Percentiles rank a stretch among this genome's conserved stretches.
These are phyloP conservation scores for Aurifilum marmelostoma DNA, from an alignment of 2,329 filamentous ascomycete species.

Conservation along the genomic window DNA sequence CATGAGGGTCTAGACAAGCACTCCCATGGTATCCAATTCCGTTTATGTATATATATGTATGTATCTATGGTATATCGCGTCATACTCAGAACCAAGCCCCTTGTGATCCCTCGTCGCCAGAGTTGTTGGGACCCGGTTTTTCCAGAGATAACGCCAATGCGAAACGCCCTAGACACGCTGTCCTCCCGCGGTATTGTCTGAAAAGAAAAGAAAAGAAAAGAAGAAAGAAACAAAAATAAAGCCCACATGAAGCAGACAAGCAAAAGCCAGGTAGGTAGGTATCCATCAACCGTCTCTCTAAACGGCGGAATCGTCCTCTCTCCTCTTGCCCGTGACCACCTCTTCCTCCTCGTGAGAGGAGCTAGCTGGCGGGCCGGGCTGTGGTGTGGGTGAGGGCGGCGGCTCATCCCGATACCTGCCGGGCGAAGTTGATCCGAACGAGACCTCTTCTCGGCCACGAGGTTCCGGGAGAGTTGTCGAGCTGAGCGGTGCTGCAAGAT, in stretches of 20 bases:
- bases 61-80: slow-evolving; percentile 26
- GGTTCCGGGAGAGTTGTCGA: slow-evolving; percentile 27
- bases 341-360: neutral
- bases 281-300: slow-evolving; percentile 19
- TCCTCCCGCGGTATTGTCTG: neutral
- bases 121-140: slow-evolving; percentile 2
- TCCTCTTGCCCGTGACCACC: slow-evolving; percentile 18
- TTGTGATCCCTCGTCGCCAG: slow-evolving; percentile 1
- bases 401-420: slow-evolving; percentile 19
- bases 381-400: neutral
- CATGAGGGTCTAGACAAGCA: neutral
- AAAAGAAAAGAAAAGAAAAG: too few species aligned
- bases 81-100: slow-evolving; percentile 7
- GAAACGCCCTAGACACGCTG: slow-evolving; percentile 15
- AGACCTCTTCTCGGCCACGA: slow-evolving; percentile 28
- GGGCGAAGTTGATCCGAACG: slow-evolving; percentile 10
- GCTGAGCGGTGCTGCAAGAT: slow-evolving; percentile 15
- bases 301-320: slow-evolving; percentile 29
- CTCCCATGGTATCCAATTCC: neutral
- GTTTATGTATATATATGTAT: slow-evolving; percentile 7
- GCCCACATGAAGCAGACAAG: slow-evolving; percentile 3
- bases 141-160: neutral
- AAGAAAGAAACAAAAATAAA: too few species aligned
- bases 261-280: neutral
- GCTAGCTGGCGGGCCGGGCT: neutral